These are phyloP conservation scores for Aplosporella prunicola DNA, from an alignment of 2,329 filamentous ascomycete genomes.

Conservation along the genomic window DNA sequence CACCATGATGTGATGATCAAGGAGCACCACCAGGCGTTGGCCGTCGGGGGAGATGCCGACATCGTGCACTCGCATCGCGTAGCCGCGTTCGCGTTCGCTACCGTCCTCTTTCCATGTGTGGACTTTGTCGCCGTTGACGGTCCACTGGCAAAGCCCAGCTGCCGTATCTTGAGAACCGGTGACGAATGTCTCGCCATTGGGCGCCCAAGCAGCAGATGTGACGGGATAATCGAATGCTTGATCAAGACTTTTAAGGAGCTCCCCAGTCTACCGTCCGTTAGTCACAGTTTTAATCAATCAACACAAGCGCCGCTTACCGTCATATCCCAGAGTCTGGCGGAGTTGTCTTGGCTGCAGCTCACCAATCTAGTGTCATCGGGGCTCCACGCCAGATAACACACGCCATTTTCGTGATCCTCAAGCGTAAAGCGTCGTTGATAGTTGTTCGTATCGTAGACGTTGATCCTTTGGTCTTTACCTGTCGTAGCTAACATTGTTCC, in stretches of 20 bases:
- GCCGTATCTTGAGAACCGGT: slow-evolving; percentile 44
- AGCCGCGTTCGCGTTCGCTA: slow-evolving; percentile 6
- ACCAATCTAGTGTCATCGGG: slow-evolving; percentile 82
- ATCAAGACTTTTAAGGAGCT: slow-evolving; percentile 51
- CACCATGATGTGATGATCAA: slow-evolving; percentile 62
- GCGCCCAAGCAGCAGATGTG: slow-evolving; percentile 81
- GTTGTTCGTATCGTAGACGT: slow-evolving; percentile 70
- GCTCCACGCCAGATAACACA: slow-evolving; percentile 82
- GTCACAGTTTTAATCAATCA: not conserved
- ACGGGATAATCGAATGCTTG: slow-evolving; percentile 68
- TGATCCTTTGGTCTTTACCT: slow-evolving; percentile 62
- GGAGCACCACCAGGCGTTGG: slow-evolving; percentile 67
- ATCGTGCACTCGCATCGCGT: slow-evolving; percentile 64
- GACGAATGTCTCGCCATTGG: slow-evolving; percentile 67
- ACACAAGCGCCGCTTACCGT: slow-evolving; percentile 17
- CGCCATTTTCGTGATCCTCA: slow-evolving; percentile 60
- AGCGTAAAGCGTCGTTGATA: slow-evolving; percentile 58
- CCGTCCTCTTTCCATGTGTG: slow-evolving; percentile 56
- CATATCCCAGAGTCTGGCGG: slow-evolving; percentile 64
- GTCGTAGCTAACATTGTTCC: slow-evolving; percentile 75
- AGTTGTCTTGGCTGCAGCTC: slow-evolving; percentile 64
- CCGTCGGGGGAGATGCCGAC: slow-evolving; percentile 76
- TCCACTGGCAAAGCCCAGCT: slow-evolving; percentile 44
- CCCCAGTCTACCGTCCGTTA: slow-evolving; percentile 23
- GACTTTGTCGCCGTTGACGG: slow-evolving; percentile 50